A percentile compares a stretch with the other conserved stretches of the same genome.
Evolutionary conservation across 805 yeast species (phyloP).

Genomic region (Lachancea nothofagi): DNA sequence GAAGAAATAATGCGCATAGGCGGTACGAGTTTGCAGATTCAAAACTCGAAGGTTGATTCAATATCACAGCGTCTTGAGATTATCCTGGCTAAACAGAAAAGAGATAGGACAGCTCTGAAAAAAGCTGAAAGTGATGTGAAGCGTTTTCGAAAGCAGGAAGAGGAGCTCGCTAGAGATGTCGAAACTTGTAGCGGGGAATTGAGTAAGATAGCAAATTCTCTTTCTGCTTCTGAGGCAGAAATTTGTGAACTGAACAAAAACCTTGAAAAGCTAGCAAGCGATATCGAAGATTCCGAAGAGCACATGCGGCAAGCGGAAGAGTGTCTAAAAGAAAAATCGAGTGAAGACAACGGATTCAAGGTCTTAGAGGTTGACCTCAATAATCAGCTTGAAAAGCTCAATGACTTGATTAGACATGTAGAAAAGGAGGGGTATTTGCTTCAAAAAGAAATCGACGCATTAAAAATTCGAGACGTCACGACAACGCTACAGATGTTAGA

Average conservation of each 20-base stretch:
- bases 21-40: constrained; percentile 76
- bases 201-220: constrained; percentile 12
- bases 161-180: constrained; percentile 45
- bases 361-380: constrained; percentile 63
- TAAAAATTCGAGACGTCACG: constrained; percentile 51
- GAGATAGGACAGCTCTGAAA: constrained; percentile 49
- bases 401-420: constrained; percentile 35
- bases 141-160: constrained; percentile 46
- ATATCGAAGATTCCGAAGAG: constrained; percentile 38
- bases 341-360: constrained; percentile 49
- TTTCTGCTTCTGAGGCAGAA: constrained; percentile 22
- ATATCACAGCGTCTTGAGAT: constrained; percentile 60
- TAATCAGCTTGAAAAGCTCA: constrained; percentile 56
- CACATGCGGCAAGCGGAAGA: constrained; percentile 40
- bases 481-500: constrained; percentile 24
- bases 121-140: constrained; percentile 61
- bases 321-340: constrained; percentile 36
- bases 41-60: constrained; percentile 77
- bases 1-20: constrained; percentile 85
- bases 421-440: constrained; percentile 37
- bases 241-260: constrained; percentile 32
- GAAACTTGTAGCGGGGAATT: constrained; percentile 35
- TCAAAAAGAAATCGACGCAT: constrained; percentile 37
- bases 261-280: constrained; percentile 27
- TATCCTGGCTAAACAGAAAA: constrained; percentile 48